A percentile compares a stretch with the other conserved stretches of the same genome.
These are phyloP conservation scores for Saccharum officinarum DNA, from an alignment of 176 grass and related monocot genomes.

Conservation along the genomic window DNA sequence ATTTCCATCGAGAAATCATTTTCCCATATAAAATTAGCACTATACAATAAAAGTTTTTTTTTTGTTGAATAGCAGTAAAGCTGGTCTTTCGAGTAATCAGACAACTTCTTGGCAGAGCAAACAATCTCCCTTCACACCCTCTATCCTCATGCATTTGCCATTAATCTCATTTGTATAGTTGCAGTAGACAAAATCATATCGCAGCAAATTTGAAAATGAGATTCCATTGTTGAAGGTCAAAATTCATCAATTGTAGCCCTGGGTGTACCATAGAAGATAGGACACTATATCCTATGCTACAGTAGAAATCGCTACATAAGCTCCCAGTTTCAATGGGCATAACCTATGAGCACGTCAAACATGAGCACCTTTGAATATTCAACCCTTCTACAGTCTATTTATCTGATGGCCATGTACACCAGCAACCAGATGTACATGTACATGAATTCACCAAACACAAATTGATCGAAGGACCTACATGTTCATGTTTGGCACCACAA, in stretches of 20 bases:
- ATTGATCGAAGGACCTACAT: not conserved
- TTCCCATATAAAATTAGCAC: not conserved
- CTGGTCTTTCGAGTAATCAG: not conserved
- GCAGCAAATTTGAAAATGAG: not conserved
- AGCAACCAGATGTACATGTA: not conserved
- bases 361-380: not conserved
- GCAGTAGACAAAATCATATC: not conserved
- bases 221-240: not conserved
- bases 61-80: not conserved
- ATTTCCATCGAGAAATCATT: not conserved
- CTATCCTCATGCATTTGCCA: not conserved
- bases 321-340: not conserved
- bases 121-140: not conserved
- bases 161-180: not conserved
- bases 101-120: conserved; percentile 10
- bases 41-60: not conserved
- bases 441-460: not conserved
- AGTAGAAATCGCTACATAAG: not conserved
- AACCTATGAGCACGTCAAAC: not conserved
- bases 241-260: not conserved
- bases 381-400: not conserved
- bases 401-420: not conserved
- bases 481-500: not conserved
- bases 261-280: not conserved
- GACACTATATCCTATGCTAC: not conserved